Evolutionary conservation across 768 basidiomycete genomes (phyloP).

Genomic region (Boletus reticuloceps): DNA sequence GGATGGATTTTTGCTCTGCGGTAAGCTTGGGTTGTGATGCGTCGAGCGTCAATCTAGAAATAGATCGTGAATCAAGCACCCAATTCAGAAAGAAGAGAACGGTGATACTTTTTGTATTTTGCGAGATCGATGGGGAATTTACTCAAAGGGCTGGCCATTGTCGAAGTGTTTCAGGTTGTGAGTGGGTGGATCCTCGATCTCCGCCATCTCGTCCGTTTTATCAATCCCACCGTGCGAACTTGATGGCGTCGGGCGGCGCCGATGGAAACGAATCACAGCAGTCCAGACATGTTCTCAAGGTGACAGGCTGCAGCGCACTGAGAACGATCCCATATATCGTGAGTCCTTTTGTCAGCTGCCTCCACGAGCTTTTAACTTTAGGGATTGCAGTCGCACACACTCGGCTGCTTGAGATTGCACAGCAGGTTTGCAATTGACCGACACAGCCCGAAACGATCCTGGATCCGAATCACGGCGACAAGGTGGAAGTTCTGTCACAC

Average conservation of each 20-base stretch:
- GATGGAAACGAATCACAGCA: neutral
- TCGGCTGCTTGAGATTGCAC: too few species aligned
- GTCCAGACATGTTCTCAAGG: too few species aligned
- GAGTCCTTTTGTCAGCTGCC: too few species aligned
- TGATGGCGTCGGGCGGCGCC: conserved; percentile 1
- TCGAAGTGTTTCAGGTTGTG: conserved; percentile 7
- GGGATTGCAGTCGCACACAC: too few species aligned
- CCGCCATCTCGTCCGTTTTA: conserved; percentile 13
- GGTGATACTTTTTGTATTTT: conserved; percentile 65
- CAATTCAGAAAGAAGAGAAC: neutral
- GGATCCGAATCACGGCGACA: too few species aligned
- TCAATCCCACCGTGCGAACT: conserved; percentile 27
- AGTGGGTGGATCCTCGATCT: neutral
- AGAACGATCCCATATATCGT: neutral
- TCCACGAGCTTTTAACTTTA: too few species aligned
- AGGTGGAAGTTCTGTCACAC: too few species aligned
- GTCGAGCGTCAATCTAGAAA: conserved; percentile 67
- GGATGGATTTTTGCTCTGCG: conserved; percentile 53
- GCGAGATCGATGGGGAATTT: conserved; percentile 78
- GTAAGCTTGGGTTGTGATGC: conserved; percentile 62
- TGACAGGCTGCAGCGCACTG: conserved; percentile 7
- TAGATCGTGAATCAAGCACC: neutral
- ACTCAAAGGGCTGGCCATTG: conserved; percentile 40
- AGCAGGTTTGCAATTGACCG: too few species aligned
- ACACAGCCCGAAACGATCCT: too few species aligned